Evolutionary conservation across 257 asterid genomes (phyloP).

Genomic region (Gentiana straminea): DNA sequence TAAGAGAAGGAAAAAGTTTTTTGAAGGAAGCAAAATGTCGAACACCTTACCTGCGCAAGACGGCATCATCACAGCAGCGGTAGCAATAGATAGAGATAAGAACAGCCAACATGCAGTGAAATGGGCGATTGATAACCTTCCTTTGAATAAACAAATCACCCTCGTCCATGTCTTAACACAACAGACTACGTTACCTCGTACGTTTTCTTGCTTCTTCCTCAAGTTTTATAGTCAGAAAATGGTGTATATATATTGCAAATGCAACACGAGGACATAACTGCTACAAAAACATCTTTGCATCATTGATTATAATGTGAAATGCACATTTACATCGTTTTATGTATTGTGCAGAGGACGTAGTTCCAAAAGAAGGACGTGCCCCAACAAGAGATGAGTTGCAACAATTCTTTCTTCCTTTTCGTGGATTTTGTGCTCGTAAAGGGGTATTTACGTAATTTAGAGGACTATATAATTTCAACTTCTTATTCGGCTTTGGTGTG

Average conservation of each 20-base stretch:
- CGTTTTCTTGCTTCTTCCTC: slow-evolving; percentile 9
- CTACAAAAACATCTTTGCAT: too few species aligned
- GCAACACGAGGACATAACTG: too few species aligned
- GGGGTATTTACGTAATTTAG: slow-evolving; percentile 37
- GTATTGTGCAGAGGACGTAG: slow-evolving; percentile 34
- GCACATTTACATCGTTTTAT: not conserved
- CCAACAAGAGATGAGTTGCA: slow-evolving; percentile 52
- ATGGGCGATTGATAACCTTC: slow-evolving; percentile 67
- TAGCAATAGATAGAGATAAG: slow-evolving; percentile 75
- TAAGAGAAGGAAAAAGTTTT: too few species aligned
- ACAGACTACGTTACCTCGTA: slow-evolving; percentile 23
- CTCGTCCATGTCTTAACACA: slow-evolving; percentile 54
- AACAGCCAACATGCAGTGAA: slow-evolving; percentile 76
- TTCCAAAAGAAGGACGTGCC: slow-evolving; percentile 35
- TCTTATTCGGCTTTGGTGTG: too few species aligned
- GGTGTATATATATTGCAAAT: too few species aligned
- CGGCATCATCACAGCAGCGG: slow-evolving; percentile 21
- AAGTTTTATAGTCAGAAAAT: too few species aligned
- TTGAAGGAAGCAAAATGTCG: slow-evolving; percentile 9
- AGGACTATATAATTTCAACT: too few species aligned
- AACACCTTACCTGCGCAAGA: slow-evolving; percentile 17
- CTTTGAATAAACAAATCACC: slow-evolving; percentile 27
- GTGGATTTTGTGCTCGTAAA: slow-evolving; percentile 77
- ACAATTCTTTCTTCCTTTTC: slow-evolving; percentile 62
- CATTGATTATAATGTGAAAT: too few species aligned